Evolutionary conservation across 163 green algal genomes (phyloP).

Genomic region (Volvox carteri): DNA sequence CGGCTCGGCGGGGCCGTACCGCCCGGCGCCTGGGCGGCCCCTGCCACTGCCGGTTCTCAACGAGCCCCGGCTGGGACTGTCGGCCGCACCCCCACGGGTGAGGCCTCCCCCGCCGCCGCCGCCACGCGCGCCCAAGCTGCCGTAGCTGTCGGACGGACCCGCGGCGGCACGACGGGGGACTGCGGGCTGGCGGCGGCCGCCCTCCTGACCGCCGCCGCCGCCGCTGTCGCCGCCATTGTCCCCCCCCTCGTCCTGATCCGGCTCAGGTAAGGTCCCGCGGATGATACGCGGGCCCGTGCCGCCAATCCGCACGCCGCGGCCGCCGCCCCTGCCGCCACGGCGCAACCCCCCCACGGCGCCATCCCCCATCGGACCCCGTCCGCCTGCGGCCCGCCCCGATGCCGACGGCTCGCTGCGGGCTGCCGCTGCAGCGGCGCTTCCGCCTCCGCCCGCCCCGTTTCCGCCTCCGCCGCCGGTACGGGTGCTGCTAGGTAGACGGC

Average conservation of each 20-base stretch:
- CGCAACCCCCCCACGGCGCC: not conserved
- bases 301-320: constrained; percentile 10
- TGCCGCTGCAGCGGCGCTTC: not conserved
- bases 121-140: too few species aligned
- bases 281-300: constrained; percentile 38
- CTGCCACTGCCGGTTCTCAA: too few species aligned
- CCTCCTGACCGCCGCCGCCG: not conserved
- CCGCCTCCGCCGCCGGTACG: not conserved
- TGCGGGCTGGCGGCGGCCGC: not conserved
- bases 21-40: not conserved
- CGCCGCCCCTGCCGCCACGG: not conserved
- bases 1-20: not conserved
- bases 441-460: not conserved
- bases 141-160: too few species aligned
- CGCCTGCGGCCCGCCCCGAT: not conserved
- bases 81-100: too few species aligned
- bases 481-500: too few species aligned
- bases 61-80: too few species aligned
- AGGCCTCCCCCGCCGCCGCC: not conserved
- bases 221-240: not conserved
- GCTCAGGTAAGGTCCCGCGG: not conserved
- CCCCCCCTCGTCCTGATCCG: not conserved
- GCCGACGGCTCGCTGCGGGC: not conserved
- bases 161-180: too few species aligned
- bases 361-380: not conserved